phyloP scores from a whole-genome alignment of 1,284 basidiomycete genomes.

The Agroathelia rolfsii region DNA sequence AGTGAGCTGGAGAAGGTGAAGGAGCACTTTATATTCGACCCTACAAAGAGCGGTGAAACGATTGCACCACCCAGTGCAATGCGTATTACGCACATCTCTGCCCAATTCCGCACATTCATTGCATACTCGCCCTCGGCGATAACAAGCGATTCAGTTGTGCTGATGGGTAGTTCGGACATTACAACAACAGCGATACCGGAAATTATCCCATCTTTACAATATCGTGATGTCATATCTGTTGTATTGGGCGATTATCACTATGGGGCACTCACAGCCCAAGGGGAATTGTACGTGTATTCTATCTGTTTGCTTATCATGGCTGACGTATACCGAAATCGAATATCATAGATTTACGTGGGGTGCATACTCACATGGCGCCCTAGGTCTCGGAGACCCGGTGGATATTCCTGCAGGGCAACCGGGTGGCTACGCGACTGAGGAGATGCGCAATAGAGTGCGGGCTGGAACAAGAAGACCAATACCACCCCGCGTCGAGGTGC shows the following conservation, averaged over 20 bases:
- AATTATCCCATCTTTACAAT: conserved; percentile 63
- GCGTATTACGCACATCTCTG: conserved; percentile 78
- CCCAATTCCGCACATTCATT: conserved; percentile 70
- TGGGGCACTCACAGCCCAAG: conserved; percentile 71
- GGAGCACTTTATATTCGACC: conserved; percentile 32
- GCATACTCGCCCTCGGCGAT: conserved; percentile 75
- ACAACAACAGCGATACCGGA: conserved; percentile 36
- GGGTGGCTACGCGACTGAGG: conserved; percentile 43
- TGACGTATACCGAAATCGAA: too few relatives aligned
- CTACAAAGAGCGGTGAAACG: conserved; percentile 16
- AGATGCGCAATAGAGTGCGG: conserved; percentile 23
- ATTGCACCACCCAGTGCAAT: conserved; percentile 34
- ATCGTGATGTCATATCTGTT: conserved; percentile 70
- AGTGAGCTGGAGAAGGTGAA: conserved; percentile 47
- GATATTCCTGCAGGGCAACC: conserved; percentile 41
- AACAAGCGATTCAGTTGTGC: conserved; percentile 53
- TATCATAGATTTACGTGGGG: conserved; percentile 93
- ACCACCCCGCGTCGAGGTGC: conserved; percentile 43
- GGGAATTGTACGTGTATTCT: too few relatives aligned
- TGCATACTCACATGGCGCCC: conserved; percentile 62
- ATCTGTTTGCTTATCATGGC: too few relatives aligned
- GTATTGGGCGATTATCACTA: conserved; percentile 86
- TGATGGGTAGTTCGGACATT: conserved; percentile 45
- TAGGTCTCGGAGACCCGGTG: conserved; percentile 72
- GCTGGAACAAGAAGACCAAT: conserved; percentile 16